phyloP scores from a whole-genome alignment of 164 flowering plant species.

The Pachysandra terminalis region DNA sequence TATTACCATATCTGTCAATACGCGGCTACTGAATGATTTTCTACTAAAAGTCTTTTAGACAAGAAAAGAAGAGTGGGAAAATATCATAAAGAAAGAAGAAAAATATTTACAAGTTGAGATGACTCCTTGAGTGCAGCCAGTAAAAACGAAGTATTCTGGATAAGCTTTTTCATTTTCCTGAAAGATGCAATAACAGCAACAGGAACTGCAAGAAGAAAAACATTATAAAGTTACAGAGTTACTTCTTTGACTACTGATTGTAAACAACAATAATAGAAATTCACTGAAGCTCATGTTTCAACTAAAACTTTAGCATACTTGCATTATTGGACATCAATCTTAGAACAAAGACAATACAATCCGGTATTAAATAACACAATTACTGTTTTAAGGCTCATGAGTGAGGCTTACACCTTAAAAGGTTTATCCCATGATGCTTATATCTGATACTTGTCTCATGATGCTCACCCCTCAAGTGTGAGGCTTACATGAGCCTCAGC shows the following conservation, averaged over 20 bases:
- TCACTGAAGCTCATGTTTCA: not conserved
- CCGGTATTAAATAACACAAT: not conserved
- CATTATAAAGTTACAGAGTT: not conserved
- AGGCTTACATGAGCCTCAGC: no score
- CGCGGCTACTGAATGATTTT: no score
- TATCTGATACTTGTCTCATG: no score
- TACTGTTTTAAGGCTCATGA: no score
- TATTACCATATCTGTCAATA: no score
- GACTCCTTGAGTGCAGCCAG: conserved; percentile 72
- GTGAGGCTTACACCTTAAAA: no score
- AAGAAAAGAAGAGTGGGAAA: no score
- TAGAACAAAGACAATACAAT: not conserved
- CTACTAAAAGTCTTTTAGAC: not conserved
- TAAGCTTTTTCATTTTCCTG: conserved; percentile 76
- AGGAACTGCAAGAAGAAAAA: conserved; percentile 60
- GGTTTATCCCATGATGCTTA: no score
- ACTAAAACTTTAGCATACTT: not conserved
- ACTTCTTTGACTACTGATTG: not conserved
- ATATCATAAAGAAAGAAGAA: not conserved
- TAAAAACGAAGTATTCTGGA: conserved; percentile 39
- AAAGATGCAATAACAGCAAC: conserved; percentile 69
- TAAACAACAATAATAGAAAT: not conserved
- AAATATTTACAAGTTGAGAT: conserved; percentile 56
- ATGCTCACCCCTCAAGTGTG: no score
- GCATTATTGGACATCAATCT: not conserved